phyloP scores from a whole-genome alignment of 2,329 filamentous ascomycete species.

The Apiospora arundinis region DNA sequence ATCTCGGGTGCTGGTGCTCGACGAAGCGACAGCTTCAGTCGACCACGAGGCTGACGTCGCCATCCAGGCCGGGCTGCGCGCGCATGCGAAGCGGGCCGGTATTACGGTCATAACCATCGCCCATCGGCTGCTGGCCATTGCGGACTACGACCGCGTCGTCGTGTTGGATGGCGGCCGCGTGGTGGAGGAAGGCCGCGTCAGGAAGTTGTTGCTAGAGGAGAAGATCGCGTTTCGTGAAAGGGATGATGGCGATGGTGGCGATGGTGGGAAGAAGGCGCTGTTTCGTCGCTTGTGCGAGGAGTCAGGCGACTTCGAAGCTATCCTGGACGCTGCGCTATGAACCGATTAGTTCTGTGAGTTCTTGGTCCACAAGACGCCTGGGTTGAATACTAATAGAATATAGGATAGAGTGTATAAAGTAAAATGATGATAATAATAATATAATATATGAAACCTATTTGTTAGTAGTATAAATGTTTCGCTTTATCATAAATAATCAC shows the following conservation, averaged over 20 bases:
- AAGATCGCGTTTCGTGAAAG: neutral
- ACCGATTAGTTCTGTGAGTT: neutral
- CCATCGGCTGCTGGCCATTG: slow-evolving; percentile 18
- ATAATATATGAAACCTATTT: too few relatives aligned
- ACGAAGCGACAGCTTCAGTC: neutral
- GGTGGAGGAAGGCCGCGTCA: neutral
- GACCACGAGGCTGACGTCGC: neutral
- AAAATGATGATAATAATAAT: too few relatives aligned
- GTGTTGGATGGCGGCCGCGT: slow-evolving; percentile 18
- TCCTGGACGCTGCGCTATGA: neutral
- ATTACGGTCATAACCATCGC: slow-evolving; percentile 27
- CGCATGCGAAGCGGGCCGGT: slow-evolving; percentile 23
- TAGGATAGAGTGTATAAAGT: too few relatives aligned
- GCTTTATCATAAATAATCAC: neutral
- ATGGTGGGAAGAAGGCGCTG: neutral
- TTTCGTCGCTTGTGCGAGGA: slow-evolving; percentile 8
- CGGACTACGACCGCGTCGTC: slow-evolving; percentile 14
- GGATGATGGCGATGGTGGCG: neutral
- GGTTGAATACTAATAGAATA: too few relatives aligned
- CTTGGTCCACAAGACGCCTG: too few relatives aligned
- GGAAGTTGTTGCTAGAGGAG: neutral
- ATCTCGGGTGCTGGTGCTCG: neutral
- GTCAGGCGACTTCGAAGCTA: neutral
- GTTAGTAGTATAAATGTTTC: neutral
- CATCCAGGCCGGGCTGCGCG: neutral